A percentile compares a stretch with the other conserved stretches of the same genome.
phyloP scores from a whole-genome alignment of 2,329 filamentous ascomycete species.

The Diaporthe helianthi region DNA sequence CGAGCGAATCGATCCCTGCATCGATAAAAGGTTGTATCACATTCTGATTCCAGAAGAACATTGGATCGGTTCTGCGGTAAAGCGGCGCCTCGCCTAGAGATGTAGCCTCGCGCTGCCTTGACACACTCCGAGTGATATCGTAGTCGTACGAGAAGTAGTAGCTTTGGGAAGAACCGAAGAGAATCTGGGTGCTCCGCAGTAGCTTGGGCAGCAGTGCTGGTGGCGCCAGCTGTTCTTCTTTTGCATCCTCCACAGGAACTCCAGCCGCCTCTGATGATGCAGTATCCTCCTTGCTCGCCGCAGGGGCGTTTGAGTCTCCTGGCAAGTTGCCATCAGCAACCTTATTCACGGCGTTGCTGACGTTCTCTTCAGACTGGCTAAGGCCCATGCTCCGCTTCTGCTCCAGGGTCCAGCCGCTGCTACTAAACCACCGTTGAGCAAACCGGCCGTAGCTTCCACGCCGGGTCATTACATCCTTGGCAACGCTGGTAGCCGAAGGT shows the following conservation, averaged over 20 bases:
- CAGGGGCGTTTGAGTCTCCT: constrained; percentile 24
- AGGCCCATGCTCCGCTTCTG: constrained; percentile 74
- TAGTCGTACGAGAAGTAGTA: constrained; percentile 97
- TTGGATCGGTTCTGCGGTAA: constrained; percentile 73
- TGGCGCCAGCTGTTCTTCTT: constrained; percentile 35
- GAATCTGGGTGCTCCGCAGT: constrained; percentile 80
- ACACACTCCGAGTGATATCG: constrained; percentile 78
- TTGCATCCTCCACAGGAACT: constrained; percentile 29
- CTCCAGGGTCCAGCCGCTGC: constrained; percentile 78
- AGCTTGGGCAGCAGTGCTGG: constrained; percentile 77
- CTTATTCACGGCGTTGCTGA: constrained; percentile 47
- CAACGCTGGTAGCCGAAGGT: constrained; percentile 66
- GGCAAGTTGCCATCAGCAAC: constrained; percentile 35
- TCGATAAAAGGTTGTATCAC: constrained; percentile 77
- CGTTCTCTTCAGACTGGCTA: constrained; percentile 53
- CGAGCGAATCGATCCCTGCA: constrained; percentile 72
- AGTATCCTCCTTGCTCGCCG: constrained; percentile 27
- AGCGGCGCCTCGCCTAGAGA: constrained; percentile 72
- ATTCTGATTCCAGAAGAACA: constrained; percentile 92
- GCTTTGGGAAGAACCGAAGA: constrained; percentile 81
- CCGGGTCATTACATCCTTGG: constrained; percentile 85
- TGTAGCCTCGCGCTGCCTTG: constrained; percentile 50
- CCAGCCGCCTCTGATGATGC: constrained; percentile 32
- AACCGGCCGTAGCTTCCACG: constrained; percentile 89
- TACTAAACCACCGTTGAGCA: constrained; percentile 89